Evolutionary conservation across 176 grass and related monocot species (phyloP), one percentile per base, ranked within the genome.

Genomic region (Bromus sterilis): DNA sequence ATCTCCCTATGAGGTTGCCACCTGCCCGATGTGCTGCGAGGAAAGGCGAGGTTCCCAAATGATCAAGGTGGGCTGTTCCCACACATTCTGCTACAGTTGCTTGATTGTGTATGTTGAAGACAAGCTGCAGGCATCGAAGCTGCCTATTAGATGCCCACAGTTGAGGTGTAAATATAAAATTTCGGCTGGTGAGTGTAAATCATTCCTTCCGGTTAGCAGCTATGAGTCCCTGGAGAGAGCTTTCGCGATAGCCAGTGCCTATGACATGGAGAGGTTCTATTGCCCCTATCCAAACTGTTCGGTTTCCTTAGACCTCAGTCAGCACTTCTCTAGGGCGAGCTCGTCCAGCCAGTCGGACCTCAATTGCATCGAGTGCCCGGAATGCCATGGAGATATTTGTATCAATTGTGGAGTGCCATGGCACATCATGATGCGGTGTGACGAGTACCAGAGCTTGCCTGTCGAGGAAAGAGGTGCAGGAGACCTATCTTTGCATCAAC

Each of bases 271-370:
- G 75, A 78, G 80, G 77, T 67, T 89, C 55, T 99, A 96, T 86
- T 99, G 97, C 39, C 96, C 96, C 36, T 98, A 84, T 78, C 82
- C 89, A 59, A 95, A 89, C 68, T 98, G 96, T 82, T 91, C 90
- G 23, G 86, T 87, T 25, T 42, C 83, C 36, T 59, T 98, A 70
- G 87, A 95, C 49, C 78, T 90, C 30, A 85, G 70, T 49, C 88
- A 93, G 82, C 84, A 85, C 84, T 91, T 91, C 28, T 91, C 92
- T 74, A 89, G 93, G 72, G 92, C 93, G 6, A 89, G 89, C 48
- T 89, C 89, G 35, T 94, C 92, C 43, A 92, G 75, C 64, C 79
- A 89, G 56, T 83, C 88, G 36, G 96, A 98, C 11, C 61, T 91
- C 35, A 89, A 81, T 70, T 86, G 89, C 36, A 48, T 93, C 11